A percentile compares a stretch with the other conserved stretches of the same genome.
These are phyloP conservation scores for Aspergillus sp. DNA, from an alignment of 2,329 filamentous ascomycete genomes.

Conservation along the genomic window DNA sequence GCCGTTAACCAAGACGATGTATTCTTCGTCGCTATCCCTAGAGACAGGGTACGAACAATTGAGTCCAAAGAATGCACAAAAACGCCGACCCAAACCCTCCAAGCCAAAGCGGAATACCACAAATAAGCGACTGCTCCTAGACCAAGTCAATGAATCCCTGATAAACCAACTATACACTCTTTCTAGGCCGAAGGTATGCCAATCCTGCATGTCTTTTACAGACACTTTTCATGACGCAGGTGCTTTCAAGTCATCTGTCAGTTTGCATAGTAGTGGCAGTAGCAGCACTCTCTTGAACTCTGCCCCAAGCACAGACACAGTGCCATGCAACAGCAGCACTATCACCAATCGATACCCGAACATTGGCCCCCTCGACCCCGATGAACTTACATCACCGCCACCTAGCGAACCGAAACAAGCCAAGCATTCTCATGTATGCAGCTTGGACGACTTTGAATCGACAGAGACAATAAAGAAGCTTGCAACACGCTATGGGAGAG, in stretches of 20 bases:
- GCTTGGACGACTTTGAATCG: constrained; percentile 26
- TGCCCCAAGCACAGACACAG: neutral
- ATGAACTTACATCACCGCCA: neutral
- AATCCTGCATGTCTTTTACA: constrained; percentile 6
- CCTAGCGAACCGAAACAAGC: neutral
- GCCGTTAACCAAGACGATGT: too few species aligned
- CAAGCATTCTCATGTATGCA: constrained; percentile 17
- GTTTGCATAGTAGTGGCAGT: neutral
- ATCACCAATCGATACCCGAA: neutral
- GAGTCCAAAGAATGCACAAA: neutral
- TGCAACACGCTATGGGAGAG: constrained; percentile 29
- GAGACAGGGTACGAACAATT: neutral
- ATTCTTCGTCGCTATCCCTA: too few species aligned
- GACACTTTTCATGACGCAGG: constrained; percentile 12
- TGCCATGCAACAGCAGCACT: constrained; percentile 4
- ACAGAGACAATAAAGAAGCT: constrained; percentile 26
- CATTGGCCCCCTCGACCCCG: neutral
- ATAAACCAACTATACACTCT: constrained; percentile 11
- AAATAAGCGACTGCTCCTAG: constrained; percentile 13
- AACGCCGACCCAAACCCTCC: neutral
- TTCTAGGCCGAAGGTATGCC: neutral
- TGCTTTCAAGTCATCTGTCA: constrained; percentile 4
- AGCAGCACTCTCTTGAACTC: constrained; percentile 8
- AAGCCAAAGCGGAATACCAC: constrained; percentile 2
- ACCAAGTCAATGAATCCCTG: constrained; percentile 16